Evolutionary conservation across 164 flowering plant genomes (phyloP), one percentile per base, ranked within the genome.

Genomic region (Annona squamosa): DNA sequence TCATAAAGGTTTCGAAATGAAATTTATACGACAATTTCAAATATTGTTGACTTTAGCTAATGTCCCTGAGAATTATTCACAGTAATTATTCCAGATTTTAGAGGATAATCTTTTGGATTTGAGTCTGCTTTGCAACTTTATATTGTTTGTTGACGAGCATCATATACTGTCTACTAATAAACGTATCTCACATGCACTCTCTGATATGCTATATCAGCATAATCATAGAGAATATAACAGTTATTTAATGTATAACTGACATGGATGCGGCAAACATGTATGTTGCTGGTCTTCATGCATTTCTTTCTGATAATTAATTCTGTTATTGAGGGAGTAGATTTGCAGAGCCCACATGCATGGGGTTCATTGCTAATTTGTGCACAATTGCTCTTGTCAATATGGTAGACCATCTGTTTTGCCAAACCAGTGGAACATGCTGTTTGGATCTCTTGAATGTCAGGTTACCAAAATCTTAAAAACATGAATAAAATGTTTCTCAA

Each of bases 11-110:
- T 42, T 41, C 42, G 17, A 64, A 64, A 46, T 12, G 43, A n/a
- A 13, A 43, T 42, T 12, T 1, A 43, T 13, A 42, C 17, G 44
- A 66, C 68, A 44, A 3, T 66, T 52, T 16, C 59, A 9, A n/a
- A 37, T 9, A 13, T 65, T 64, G 46, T 66, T 66, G 68, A n/a
- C 16, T 66, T 66, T 44, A 66, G 43, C 13, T 66, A 66, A 66
- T 66, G 17, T 5, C 68, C n/a, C 46, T 66, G 13, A 9, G 68
- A 63, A 13, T 42, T 44, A 9, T 9, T 44, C 43, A 7, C 65
- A 66, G 16, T 13, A 17, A 44, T 63, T 66, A n/a, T 7, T 66
- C 68, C 10, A 42, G 68, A 43, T n/a, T 66, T 66, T 13, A 44
- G 13, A 12, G 68, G 46, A 42, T 42, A 65, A 3, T 43, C 43